Base-by-base conservation (phyloP, 352 stramenopile genomes). In the Phytopythium cucurbitacearum region DNA sequence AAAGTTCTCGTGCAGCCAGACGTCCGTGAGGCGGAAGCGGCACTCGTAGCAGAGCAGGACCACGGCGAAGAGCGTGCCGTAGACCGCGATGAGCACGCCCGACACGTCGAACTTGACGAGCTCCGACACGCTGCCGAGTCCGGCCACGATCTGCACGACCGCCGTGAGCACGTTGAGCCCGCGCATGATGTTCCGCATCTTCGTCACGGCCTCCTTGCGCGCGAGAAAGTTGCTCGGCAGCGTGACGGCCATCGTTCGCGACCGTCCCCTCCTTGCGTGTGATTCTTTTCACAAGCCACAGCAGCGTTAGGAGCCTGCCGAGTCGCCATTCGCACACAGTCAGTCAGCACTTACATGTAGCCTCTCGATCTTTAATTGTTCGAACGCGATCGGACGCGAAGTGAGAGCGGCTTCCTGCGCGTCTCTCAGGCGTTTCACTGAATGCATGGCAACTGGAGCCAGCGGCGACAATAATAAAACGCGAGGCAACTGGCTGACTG, bases 1-100 rank as follows among this genome's bases (percentile, higher is more conserved):
- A 48, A 84, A 86, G 59, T 86, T 84, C 12, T 64, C 56, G 33
- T 67, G 76, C 36, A 86, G 60, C 39, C 71, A 60, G 38, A 60
- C 64, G 45, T 86, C 69, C 21, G 72, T 82, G 37, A 59, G 44
- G 6, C 41, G 60, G 32, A 86, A 65, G 50, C 71, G 76, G 42
- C 68, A 86, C 48, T 86, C 76, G 40, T 75, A 86, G 34, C 71
- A 67, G 32, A 73, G 60, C 50, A 86, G 60, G 41, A 86, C 47
- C 34, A 78, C 13, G 9, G 68, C 76, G 36, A 85, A 76, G 12
- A 85, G 53, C 4, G 78, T 62, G 16, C 60, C 67, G 49, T 81
- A 85, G n/a, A 77, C 43, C 9, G 73, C 71, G 47, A 87, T 64
- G n/a, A 87, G 68, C 33, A 71, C 65, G 1, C 61, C 53, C 2